Percentiles rank a stretch among this genome's conserved stretches.
These are phyloP conservation scores for Trichoderma semiorbis DNA, from an alignment of 2,329 filamentous ascomycete genomes.

Conservation along the genomic window DNA sequence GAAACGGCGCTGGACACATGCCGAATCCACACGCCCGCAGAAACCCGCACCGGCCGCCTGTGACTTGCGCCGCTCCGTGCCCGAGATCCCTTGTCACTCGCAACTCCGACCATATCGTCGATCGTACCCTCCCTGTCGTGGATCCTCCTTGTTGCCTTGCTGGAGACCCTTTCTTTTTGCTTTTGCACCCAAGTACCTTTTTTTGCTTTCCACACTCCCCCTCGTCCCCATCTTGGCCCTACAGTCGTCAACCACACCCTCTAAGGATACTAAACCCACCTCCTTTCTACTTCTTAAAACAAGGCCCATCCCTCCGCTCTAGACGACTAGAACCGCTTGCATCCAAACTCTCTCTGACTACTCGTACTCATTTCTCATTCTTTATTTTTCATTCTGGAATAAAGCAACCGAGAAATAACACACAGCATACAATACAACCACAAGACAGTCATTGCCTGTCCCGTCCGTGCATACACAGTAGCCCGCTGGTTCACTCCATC, in stretches of 20 bases:
- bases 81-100: slow-evolving; percentile 9
- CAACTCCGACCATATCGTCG: slow-evolving; percentile 11
- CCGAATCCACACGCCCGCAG: slow-evolving; percentile 14
- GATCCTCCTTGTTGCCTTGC: slow-evolving; percentile 17
- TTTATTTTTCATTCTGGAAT: neutral
- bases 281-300: slow-evolving; percentile 15
- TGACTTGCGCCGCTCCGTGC: slow-evolving; percentile 11
- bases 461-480: neutral
- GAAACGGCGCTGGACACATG: neutral
- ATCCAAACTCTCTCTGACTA: neutral
- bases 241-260: neutral
- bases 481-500: neutral
- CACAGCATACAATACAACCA: neutral
- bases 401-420: neutral
- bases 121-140: slow-evolving; percentile 16
- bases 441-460: neutral
- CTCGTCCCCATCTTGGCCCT: neutral
- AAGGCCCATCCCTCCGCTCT: slow-evolving; percentile 16
- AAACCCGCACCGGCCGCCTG: slow-evolving; percentile 1
- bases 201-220: neutral
- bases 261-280: neutral
- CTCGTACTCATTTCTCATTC: neutral
- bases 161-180: slow-evolving; percentile 3
- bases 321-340: neutral
- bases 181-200: neutral